A percentile compares a stretch with the other conserved stretches of the same genome.
These are phyloP conservation scores for Pisolithus sp. DNA, from an alignment of 768 basidiomycete genomes.

Conservation along the genomic window DNA sequence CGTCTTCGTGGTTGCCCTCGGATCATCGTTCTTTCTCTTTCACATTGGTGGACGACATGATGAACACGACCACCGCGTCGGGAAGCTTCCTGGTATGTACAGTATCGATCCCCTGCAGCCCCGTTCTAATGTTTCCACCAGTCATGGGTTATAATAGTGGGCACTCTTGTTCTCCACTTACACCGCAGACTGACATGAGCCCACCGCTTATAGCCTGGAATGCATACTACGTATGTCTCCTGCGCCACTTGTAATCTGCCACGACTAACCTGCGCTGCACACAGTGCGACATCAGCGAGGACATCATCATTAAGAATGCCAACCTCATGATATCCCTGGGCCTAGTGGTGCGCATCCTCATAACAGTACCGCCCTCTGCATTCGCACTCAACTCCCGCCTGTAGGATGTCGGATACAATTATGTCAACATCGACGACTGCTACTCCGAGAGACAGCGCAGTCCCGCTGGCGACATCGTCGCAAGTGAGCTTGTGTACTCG, in stretches of 20 bases:
- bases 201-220: slow-evolving; percentile 49
- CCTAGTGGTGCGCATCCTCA: slow-evolving; percentile 33
- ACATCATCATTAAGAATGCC: slow-evolving; percentile 44
- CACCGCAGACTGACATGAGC: slow-evolving; percentile 2
- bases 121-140: slow-evolving; percentile 15
- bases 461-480: slow-evolving; percentile 47
- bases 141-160: slow-evolving; percentile 62
- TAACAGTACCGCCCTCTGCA: neutral
- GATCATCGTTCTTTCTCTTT: slow-evolving; percentile 11
- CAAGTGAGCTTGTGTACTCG: slow-evolving; percentile 29
- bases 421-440: slow-evolving; percentile 61
- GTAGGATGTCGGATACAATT: slow-evolving; percentile 52
- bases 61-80: slow-evolving; percentile 17
- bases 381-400: neutral
- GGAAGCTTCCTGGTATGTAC: slow-evolving; percentile 31
- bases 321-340: slow-evolving; percentile 45
- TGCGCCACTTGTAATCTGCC: neutral
- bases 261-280: neutral
- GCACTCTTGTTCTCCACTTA: slow-evolving; percentile 9
- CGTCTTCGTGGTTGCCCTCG: slow-evolving; percentile 16
- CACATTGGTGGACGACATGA: slow-evolving; percentile 1
- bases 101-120: too few species aligned
- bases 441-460: slow-evolving; percentile 54
- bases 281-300: slow-evolving; percentile 56
- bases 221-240: slow-evolving; percentile 48